Percentiles rank a stretch among this genome's conserved stretches.
Evolutionary conservation across 371 early-diverging fungal genomes (phyloP).

Genomic region (Zancudomyces culisetae): DNA sequence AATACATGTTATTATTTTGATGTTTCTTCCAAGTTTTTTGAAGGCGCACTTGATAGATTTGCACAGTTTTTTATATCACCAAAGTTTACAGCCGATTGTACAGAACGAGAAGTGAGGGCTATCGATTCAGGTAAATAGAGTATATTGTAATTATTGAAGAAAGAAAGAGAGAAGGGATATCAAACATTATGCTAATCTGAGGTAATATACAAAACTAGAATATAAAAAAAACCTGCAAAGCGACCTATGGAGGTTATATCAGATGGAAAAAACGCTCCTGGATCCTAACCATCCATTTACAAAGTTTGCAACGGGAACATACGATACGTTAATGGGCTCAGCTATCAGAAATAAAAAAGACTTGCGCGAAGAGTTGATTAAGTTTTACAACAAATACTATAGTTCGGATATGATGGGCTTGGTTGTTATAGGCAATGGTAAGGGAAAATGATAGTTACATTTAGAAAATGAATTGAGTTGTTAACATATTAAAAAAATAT

Average conservation of each 20-base stretch:
- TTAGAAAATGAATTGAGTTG: neutral
- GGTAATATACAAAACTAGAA: constrained; percentile 25
- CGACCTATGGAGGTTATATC: constrained; percentile 69
- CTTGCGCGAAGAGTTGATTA: constrained; percentile 61
- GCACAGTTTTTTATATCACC: constrained; percentile 86
- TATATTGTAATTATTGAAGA: neutral
- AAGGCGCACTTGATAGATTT: constrained; percentile 85
- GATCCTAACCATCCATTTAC: constrained; percentile 63
- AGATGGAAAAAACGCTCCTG: constrained; percentile 64
- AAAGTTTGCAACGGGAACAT: constrained; percentile 72
- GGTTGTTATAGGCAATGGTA: constrained; percentile 58
- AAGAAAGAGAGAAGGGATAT: neutral
- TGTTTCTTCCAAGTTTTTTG: constrained; percentile 59
- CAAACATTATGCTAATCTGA: neutral
- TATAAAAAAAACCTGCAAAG: constrained; percentile 78
- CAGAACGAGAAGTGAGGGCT: constrained; percentile 79
- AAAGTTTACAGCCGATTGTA: constrained; percentile 64
- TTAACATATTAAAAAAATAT: neutral
- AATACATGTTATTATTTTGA: constrained; percentile 93
- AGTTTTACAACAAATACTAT: constrained; percentile 76
- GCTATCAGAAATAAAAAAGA: constrained; percentile 53
- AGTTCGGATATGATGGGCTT: constrained; percentile 89
- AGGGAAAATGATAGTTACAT: neutral
- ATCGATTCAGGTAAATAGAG: constrained; percentile 47
- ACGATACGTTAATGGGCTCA: constrained; percentile 60